phyloP scores from a whole-genome alignment of 2,329 filamentous ascomycete species.

The Claviceps sorghi region DNA sequence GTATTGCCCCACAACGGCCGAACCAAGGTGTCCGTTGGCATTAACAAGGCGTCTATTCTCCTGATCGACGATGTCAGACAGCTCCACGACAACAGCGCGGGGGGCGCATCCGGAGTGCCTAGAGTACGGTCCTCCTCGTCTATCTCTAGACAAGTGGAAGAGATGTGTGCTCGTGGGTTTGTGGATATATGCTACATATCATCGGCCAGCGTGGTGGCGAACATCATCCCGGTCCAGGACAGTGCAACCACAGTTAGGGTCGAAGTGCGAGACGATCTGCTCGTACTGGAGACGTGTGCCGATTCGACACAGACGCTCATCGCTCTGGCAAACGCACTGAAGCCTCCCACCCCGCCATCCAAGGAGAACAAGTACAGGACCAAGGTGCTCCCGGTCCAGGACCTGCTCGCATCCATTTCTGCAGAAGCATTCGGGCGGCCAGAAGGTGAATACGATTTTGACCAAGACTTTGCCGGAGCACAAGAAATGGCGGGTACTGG shows the following conservation, averaged over 20 bases:
- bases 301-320: conserved; percentile 93
- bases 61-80: conserved; percentile 58
- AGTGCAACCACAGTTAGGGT: conserved; percentile 54
- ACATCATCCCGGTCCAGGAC: conserved; percentile 37
- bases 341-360: conserved; percentile 69
- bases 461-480: conserved; percentile 45
- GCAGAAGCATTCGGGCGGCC: conserved; percentile 62
- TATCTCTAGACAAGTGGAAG: conserved; percentile 36
- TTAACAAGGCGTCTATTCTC: conserved; percentile 71
- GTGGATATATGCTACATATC: conserved; percentile 81
- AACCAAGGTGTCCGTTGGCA: conserved; percentile 47
- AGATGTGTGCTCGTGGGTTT: conserved; percentile 54
- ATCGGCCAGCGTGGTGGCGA: conserved; percentile 55
- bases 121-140: conserved; percentile 18
- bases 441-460: conserved; percentile 47
- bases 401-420: conserved; percentile 81
- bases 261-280: conserved; percentile 68
- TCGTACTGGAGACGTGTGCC: conserved; percentile 88
- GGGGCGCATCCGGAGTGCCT: conserved; percentile 6
- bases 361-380: conserved; percentile 78
- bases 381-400: conserved; percentile 68
- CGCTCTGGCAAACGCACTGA: conserved; percentile 60
- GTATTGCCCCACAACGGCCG: conserved; percentile 50
- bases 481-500: conserved; percentile 30
- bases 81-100: conserved; percentile 8